Evolutionary conservation across 768 basidiomycete species (phyloP), one percentile per base, ranked within the genome.

Genomic region (Termitomyces sp.): DNA sequence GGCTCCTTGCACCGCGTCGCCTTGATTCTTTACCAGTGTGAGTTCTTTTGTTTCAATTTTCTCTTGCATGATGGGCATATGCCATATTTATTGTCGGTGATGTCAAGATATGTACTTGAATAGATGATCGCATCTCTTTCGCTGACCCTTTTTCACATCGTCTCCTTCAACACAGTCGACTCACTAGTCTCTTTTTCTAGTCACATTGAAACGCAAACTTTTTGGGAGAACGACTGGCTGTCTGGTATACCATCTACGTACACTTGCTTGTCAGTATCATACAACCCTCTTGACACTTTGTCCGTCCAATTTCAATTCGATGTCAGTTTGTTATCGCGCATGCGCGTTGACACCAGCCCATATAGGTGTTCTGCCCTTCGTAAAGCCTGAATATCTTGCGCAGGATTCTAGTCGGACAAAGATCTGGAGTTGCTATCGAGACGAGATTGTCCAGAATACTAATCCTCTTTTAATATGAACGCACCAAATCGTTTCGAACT

Each of bases 401-500:
- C 42, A 27, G 8, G 51, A 6, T 25, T 35, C 14, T 5, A 30
- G 9, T 1, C 25, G 17, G 9, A 9, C 16, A 27, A 35, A 27
- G 9, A 17, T 34, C 21, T 50, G 17, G 9, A 7, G 19, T 21
- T 25, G 42, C 14, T 43, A 6, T 44, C 12, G 19, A 32, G 3
- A 14, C 12, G n/a, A n/a, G n/a, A n/a, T n/a, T 9, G 10, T n/a
- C n/a, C 25, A 51, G 35, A 37, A 39, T 27, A 39, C 7, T 19
- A 27, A 12, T 1, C 40, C 8, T 39, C 39, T 40, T 39, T 21
- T 16, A 40, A 30, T 46, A 92, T 97, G 89, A 99, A 99, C 75
- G 94, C 94, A 45, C 94, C 94, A n/a, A 86, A 87, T 68, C 85
- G 96, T 62, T 90, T 86, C 67, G 94, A 97, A 47, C 53, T 59